Conservation (phyloP, 148 eudicot genomes). For the Rheum nobile region DNA sequence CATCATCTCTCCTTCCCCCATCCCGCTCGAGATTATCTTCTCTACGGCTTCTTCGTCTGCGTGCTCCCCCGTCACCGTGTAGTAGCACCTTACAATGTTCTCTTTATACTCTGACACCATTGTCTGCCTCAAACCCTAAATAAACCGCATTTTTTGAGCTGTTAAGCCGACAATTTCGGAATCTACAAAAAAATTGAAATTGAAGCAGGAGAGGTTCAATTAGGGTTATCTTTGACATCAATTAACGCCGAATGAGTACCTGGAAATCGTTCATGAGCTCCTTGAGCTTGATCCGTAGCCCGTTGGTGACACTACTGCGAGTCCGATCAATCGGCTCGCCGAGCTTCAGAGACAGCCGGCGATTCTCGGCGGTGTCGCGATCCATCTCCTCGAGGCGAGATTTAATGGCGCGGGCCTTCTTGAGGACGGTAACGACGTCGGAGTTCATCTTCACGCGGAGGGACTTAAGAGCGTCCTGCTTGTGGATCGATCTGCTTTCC, state of each 20-base stretch:
- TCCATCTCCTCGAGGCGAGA: conserved; percentile 68
- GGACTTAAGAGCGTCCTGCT: conserved; percentile 54
- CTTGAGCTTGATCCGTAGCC: conserved; percentile 82
- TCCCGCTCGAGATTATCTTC: conserved; percentile 52
- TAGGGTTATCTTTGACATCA: too few species aligned
- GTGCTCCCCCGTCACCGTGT: conserved; percentile 75
- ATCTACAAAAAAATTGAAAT: background rate
- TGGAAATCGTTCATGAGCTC: conserved; percentile 95
- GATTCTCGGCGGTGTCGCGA: conserved; percentile 35
- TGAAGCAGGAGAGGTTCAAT: background rate
- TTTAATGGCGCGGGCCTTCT: conserved; percentile 50
- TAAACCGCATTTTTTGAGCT: background rate
- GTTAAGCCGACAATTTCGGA: background rate
- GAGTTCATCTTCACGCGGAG: conserved; percentile 40
- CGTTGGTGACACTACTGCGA: conserved; percentile 66
- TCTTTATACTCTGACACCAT: conserved; percentile 84
- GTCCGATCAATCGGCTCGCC: conserved; percentile 79
- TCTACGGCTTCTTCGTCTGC: conserved; percentile 73
- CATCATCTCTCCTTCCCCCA: conserved; percentile 65
- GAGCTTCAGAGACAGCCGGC: conserved; percentile 40
- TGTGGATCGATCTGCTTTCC: conserved; percentile 54
- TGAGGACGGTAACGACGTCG: conserved; percentile 50
- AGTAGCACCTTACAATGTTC: conserved; percentile 62
- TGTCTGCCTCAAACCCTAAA: conserved; percentile 44
- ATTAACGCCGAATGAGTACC: too few species aligned